phyloP scores from a whole-genome alignment of 148 eudicot species.

The Bassia scoparia region DNA sequence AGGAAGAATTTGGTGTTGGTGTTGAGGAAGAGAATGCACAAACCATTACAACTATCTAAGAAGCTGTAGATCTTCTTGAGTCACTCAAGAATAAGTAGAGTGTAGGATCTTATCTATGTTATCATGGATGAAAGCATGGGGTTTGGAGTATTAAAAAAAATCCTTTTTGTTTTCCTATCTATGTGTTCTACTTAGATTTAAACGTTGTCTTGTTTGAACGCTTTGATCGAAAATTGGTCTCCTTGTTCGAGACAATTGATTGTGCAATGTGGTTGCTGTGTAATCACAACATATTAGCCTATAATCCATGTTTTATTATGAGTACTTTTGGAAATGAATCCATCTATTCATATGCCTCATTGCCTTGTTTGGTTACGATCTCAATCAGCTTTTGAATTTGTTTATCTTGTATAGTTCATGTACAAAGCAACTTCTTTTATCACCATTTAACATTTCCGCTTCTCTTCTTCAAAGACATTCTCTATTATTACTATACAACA shows the following conservation, averaged over 20 bases:
- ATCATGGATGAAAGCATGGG: constrained; percentile 5
- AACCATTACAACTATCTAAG: constrained; percentile 43
- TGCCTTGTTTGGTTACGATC: no score
- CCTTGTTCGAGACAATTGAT: background rate
- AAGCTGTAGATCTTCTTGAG: constrained; percentile 58
- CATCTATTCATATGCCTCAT: no score
- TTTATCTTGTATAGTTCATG: no score
- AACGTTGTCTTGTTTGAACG: constrained; percentile 2
- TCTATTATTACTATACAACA: no score
- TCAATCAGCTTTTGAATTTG: no score
- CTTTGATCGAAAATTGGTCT: constrained; percentile 21
- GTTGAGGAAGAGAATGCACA: constrained; percentile 58
- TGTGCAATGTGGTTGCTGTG: background rate
- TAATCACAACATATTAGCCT: no score
- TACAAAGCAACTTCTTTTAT: no score
- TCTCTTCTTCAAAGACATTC: no score
- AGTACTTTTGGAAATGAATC: no score
- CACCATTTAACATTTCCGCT: no score
- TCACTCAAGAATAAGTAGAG: constrained; percentile 30
- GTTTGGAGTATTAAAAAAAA: constrained; percentile 12
- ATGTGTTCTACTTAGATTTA: constrained; percentile 8
- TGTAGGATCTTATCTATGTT: constrained; percentile 9
- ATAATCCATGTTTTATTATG: no score
- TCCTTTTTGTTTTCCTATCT: background rate
- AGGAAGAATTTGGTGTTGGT: constrained; percentile 48